These are phyloP conservation scores for Chimonanthus salicifolius DNA, from an alignment of 164 flowering plant species.

Conservation along the genomic window DNA sequence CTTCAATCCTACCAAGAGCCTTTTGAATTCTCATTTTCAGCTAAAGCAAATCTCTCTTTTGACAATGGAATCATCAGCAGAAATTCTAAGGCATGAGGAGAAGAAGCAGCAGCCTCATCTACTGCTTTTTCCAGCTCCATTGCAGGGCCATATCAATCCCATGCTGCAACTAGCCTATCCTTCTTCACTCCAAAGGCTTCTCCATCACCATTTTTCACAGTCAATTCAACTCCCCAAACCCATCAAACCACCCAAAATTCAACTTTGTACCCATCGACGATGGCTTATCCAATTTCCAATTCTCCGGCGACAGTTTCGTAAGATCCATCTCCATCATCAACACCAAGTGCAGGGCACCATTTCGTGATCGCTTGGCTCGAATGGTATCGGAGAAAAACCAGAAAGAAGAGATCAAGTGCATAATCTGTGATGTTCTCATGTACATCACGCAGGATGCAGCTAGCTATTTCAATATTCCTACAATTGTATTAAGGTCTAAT, in stretches of 20 bases:
- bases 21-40: too few relatives aligned
- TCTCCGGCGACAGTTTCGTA: neutral
- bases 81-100: too few relatives aligned
- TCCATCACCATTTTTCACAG: constrained; percentile 46
- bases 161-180: constrained; percentile 43
- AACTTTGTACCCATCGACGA: constrained; percentile 18
- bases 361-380: neutral
- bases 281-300: constrained; percentile 8
- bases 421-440: neutral
- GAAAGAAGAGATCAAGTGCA: neutral
- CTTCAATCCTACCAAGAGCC: too few relatives aligned
- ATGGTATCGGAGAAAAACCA: neutral
- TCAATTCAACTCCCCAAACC: constrained; percentile 32
- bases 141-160: constrained; percentile 53
- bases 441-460: neutral
- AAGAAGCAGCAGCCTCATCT: neutral
- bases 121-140: constrained; percentile 36
- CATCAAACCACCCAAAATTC: constrained; percentile 29
- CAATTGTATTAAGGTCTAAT: neutral
- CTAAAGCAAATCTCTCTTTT: too few relatives aligned
- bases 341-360: neutral
- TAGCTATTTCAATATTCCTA: neutral
- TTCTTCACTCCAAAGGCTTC: constrained; percentile 41
- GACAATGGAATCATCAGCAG: too few relatives aligned
- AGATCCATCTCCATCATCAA: neutral